phyloP scores from a whole-genome alignment of 139 green algal species.

The Astrephomene gubernaculifera region DNA sequence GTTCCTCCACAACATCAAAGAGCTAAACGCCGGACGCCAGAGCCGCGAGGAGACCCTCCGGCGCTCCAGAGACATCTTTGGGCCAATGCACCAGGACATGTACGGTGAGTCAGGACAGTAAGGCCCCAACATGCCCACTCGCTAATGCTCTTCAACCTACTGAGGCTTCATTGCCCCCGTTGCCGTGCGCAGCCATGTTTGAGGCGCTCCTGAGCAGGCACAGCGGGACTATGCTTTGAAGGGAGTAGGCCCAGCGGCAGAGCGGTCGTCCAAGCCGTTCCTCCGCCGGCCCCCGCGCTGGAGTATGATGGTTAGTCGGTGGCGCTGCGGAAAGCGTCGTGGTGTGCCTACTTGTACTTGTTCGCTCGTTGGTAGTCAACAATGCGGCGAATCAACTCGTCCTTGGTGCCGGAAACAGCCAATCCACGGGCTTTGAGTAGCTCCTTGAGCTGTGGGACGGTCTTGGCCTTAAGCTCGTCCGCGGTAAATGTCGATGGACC shows the following conservation, averaged over 20 bases:
- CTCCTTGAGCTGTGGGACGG: conserved; percentile 35
- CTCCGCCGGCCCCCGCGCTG: too few relatives aligned
- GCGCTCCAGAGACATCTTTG: conserved; percentile 61
- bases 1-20: conserved; percentile 84
- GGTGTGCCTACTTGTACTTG: conserved; percentile 22
- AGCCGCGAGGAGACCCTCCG: conserved; percentile 78
- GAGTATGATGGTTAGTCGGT: neutral
- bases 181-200: conserved; percentile 46
- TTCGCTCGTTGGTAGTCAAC: conserved; percentile 22
- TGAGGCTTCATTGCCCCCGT: neutral
- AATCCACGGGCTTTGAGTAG: conserved; percentile 10
- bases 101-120: conserved; percentile 59
- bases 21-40: conserved; percentile 82
- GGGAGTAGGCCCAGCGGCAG: too few relatives aligned
- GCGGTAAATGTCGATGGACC: neutral
- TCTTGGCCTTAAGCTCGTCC: conserved; percentile 45
- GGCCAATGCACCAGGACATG: conserved; percentile 72
- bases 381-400: conserved; percentile 35
- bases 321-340: too few relatives aligned
- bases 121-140: too few relatives aligned
- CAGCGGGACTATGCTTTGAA: conserved; percentile 33
- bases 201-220: conserved; percentile 66
- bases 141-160: too few relatives aligned
- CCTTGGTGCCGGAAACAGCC: conserved; percentile 38
- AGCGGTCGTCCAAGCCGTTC: too few relatives aligned